Evolutionary conservation across 2,329 filamentous ascomycete genomes (phyloP).

Genomic region (Ascochyta koolunga): DNA sequence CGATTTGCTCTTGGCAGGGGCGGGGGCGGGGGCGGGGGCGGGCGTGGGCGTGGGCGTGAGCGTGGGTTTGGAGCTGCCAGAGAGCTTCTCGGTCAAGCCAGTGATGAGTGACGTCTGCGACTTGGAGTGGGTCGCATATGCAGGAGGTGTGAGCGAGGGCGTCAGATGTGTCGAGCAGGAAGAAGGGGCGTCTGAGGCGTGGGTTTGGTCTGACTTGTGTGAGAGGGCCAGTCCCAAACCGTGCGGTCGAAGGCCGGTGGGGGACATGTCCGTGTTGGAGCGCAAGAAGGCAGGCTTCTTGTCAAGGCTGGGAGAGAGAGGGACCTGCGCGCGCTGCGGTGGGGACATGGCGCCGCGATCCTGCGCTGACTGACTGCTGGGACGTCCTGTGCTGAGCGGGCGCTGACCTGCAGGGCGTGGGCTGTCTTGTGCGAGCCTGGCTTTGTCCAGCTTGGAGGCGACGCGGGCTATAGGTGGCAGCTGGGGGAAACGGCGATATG

Average conservation of each 20-base stretch:
- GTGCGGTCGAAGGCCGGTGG: conserved; percentile 41
- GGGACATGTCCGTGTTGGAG: conserved; percentile 25
- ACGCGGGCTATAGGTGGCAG: conserved; percentile 50
- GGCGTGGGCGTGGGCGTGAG: conserved; percentile 27
- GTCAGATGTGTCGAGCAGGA: conserved; percentile 30
- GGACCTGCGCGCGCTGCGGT: conserved; percentile 23
- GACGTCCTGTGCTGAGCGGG: conserved; percentile 13
- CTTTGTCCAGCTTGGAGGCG: conserved; percentile 40
- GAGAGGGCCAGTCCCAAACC: conserved; percentile 35
- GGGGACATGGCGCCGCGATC: conserved; percentile 28
- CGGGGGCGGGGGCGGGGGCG: conserved; percentile 24
- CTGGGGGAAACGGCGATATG: conserved; percentile 47
- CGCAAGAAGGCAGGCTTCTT: conserved; percentile 26
- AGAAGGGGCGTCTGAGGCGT: conserved; percentile 23
- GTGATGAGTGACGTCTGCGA: conserved; percentile 44
- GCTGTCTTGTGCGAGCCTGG: conserved; percentile 16
- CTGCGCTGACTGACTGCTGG: conserved; percentile 14
- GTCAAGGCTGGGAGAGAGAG: conserved; percentile 30
- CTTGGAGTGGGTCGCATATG: conserved; percentile 37
- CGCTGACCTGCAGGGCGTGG: conserved; percentile 20
- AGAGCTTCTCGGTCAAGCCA: conserved; percentile 41
- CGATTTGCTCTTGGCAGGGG: conserved; percentile 53
- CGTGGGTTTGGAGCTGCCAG: conserved; percentile 28
- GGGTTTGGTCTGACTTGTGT: conserved; percentile 27
- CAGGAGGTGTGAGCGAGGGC: conserved; percentile 30